phyloP scores from a whole-genome alignment of 768 basidiomycete genomes.

The Xerocomellus chrysenteron region DNA sequence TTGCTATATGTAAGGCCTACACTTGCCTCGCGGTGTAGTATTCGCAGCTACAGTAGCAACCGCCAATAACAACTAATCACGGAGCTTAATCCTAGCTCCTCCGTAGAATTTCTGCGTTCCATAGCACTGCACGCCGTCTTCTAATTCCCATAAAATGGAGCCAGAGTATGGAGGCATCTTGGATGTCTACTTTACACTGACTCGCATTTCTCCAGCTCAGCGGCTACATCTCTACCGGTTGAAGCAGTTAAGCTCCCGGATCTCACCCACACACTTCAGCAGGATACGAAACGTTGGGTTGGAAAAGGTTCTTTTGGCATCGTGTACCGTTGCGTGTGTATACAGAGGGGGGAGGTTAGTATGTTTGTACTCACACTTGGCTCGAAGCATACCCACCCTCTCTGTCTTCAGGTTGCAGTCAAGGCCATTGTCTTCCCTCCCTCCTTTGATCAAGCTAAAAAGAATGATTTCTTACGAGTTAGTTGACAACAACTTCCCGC shows the following conservation, averaged over 20 bases:
- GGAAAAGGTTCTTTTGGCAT: not conserved
- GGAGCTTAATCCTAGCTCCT: no score
- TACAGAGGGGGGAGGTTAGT: not conserved
- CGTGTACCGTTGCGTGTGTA: not conserved
- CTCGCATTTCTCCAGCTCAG: not conserved
- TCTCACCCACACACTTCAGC: slow-evolving; percentile 1
- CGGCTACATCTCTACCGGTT: not conserved
- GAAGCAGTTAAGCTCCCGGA: not conserved
- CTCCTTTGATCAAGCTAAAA: not conserved
- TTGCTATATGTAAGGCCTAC: no score
- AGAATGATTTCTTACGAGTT: not conserved
- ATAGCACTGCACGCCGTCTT: not conserved
- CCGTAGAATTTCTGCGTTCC: not conserved
- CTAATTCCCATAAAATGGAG: not conserved
- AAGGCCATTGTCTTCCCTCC: not conserved
- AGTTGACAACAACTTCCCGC: not conserved
- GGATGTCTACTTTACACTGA: not conserved
- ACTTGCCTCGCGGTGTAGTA: no score
- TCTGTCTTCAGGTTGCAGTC: not conserved
- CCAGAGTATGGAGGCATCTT: not conserved
- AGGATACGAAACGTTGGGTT: not conserved
- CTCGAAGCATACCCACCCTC: not conserved
- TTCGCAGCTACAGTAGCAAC: no score
- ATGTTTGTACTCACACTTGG: not conserved
- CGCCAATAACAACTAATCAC: no score